These are phyloP conservation scores for Musa itinerans DNA, from an alignment of 176 grass and related monocot species.

Conservation along the genomic window DNA sequence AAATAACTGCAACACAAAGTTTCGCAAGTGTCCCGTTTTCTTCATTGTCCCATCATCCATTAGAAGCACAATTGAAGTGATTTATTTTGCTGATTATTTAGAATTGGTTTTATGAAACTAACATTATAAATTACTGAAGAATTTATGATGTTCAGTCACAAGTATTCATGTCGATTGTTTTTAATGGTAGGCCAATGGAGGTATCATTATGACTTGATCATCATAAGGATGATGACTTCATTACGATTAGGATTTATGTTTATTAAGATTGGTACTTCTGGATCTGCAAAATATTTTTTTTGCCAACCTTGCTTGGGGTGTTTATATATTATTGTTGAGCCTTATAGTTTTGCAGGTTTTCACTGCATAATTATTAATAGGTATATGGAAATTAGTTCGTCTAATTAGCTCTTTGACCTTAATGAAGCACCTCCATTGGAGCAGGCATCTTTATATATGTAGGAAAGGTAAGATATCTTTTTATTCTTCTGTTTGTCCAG, in stretches of 20 bases:
- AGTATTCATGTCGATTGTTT: no score
- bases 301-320: no score
- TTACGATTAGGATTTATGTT: not conserved
- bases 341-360: conserved; percentile 33
- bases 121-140: no score
- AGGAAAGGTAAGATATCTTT: conserved; percentile 3
- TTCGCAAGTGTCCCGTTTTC: no score
- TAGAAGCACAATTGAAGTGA: no score
- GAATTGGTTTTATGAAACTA: no score
- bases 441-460: conserved; percentile 1
- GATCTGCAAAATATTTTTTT: not conserved
- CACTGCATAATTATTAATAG: conserved; percentile 15
- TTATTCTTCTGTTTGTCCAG: not conserved
- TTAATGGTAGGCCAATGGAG: not conserved
- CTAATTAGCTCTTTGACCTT: conserved; percentile 18
- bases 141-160: no score
- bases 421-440: conserved; percentile 22
- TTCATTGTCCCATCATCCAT: no score
- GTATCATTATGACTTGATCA: not conserved
- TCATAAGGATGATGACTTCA: not conserved
- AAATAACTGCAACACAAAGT: no score
- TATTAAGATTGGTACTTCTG: not conserved
- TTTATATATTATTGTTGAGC: conserved; percentile 16
- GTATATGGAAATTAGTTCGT: conserved; percentile 18
- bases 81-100: no score